Evolutionary conservation across 768 basidiomycete species (phyloP), one percentile per base, ranked within the genome.

Genomic region (Panaeolus papilionaceus): DNA sequence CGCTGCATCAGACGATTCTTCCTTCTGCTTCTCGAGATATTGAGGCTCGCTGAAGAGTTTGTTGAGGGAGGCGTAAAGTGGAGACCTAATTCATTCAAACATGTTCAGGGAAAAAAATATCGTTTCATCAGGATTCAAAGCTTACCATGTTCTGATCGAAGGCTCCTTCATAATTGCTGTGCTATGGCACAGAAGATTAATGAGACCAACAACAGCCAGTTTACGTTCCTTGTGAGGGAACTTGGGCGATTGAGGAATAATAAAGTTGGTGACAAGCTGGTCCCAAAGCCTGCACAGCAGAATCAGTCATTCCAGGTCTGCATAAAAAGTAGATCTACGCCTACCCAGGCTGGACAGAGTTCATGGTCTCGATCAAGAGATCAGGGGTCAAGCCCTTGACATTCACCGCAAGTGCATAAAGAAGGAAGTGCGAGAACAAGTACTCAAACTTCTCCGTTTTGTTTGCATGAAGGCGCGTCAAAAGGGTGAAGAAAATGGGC

Each of bases 391-490:
- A 80, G 5, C 90, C 91, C 1, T 88, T 86, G 28, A 88, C 86
- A 66, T 92, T 84, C 71, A 97, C 76, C 14, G 95, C 94, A 79
- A 92, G 86, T 23, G 85, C 81, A 77, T 89, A 93, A 38, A 92
- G 79, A 69, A 96, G 75, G 79, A 97, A 97, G 72, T 87, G 84
- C 4, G 92, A 85, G 75, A 98, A 92, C 62, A 89, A 84, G 76
- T 95, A 93, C 8, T 89, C 88, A 76, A 91, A 98, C 76, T 89
- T 92, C 71, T 96, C 92, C 20, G 96, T 97, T 78, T 95, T 95
- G 80, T 86, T 93, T 23, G 88, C 85, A 72, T 96, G 95, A 82
- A 99, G 85, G 61, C 96, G 86, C 3, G 89, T 96, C 39, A 98
- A 82, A 9, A 98, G 82, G 37, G 90, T 90, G 79, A 96, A 83